Base-by-base conservation (phyloP, 2,329 filamentous ascomycete genomes). In the Neopestalotiopsis sp. region DNA sequence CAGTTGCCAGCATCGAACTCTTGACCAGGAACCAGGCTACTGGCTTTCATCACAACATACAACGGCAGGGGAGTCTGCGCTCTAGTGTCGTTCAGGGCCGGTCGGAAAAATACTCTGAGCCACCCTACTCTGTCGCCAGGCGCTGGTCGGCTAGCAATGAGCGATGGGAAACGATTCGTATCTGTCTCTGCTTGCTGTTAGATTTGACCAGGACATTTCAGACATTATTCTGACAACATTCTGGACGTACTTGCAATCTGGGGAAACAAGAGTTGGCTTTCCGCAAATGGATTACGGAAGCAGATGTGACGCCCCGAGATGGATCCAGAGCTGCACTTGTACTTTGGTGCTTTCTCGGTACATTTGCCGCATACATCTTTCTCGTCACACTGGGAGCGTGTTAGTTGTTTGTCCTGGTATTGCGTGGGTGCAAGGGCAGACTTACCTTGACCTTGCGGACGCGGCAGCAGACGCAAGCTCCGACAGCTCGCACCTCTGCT, bases 381-480 rank as follows among this genome's bases (percentile, higher is more conserved):
- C 34, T 79, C 74, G 49, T 84, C 79, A 72, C 81, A 81, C 72
- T 79, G 73, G n/a, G 71, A 70, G 61, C 78, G 14, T 53, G 65
- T 59, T 65, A 69, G 62, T 49, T 45, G 67, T 68, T 73, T 68
- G 75, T 72, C 49, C 68, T 30, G 56, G 58, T 40, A 38, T 28
- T n/a, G 78, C 76, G 74, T 68, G 68, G 67, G 68, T 70, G 67
- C 53, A 61, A 38, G 13, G 34, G 1, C 49, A 38, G 59, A 74
- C 83, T 81, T 81, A 86, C 85, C 73, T 79, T 77, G 73, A 82
- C 81, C 78, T 85, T 87, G 72, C 80, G 81, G 70, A 83, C 79
- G 72, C 81, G 84, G 75, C 85, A 87, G 68, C 81, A 81, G 67
- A 83, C 79, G 72, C 85, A 87, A 42, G 85, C 84, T 69, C 82